Conservation (phyloP, 1,284 basidiomycete species). For the Trichosporon ovoides region DNA sequence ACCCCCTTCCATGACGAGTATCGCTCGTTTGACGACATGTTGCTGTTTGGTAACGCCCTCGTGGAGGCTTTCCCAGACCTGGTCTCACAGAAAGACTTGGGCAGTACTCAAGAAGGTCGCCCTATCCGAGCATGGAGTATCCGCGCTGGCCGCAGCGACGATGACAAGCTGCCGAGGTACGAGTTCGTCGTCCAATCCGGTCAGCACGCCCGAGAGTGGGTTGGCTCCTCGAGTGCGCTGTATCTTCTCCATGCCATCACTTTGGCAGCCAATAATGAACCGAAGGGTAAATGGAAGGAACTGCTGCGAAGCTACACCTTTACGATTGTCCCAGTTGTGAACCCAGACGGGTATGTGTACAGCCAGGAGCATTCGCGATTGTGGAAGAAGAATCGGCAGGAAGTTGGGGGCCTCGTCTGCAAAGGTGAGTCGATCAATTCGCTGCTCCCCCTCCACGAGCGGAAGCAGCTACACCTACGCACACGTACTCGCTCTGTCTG, state of each 20-base stretch:
- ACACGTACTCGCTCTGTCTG: no score
- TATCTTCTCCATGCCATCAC: slow-evolving; percentile 69
- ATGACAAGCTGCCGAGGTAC: slow-evolving; percentile 13
- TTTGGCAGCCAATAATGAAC: slow-evolving; percentile 51
- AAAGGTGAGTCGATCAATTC: slow-evolving; percentile 35
- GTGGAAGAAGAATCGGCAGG: slow-evolving; percentile 79
- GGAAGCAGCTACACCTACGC: no score
- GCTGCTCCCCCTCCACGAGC: neutral
- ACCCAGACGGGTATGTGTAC: slow-evolving; percentile 77
- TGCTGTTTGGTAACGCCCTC: slow-evolving; percentile 40
- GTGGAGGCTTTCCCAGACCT: slow-evolving; percentile 31
- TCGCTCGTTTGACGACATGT: slow-evolving; percentile 38
- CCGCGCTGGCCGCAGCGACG: slow-evolving; percentile 10
- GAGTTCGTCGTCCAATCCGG: slow-evolving; percentile 67
- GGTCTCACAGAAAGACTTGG: slow-evolving; percentile 32
- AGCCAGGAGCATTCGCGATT: slow-evolving; percentile 61
- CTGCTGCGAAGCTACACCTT: slow-evolving; percentile 63
- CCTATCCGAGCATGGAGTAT: slow-evolving; percentile 36
- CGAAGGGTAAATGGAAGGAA: slow-evolving; percentile 14
- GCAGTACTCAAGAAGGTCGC: slow-evolving; percentile 35
- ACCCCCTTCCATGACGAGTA: slow-evolving; percentile 45
- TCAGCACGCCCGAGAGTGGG: slow-evolving; percentile 81
- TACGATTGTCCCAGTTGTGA: slow-evolving; percentile 70
- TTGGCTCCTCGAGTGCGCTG: slow-evolving; percentile 66
- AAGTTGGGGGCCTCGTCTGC: slow-evolving; percentile 45